Evolutionary conservation across 352 stramenopile genomes (phyloP), one percentile per base, ranked within the genome.

Genomic region (Globisporangium takayamanum): DNA sequence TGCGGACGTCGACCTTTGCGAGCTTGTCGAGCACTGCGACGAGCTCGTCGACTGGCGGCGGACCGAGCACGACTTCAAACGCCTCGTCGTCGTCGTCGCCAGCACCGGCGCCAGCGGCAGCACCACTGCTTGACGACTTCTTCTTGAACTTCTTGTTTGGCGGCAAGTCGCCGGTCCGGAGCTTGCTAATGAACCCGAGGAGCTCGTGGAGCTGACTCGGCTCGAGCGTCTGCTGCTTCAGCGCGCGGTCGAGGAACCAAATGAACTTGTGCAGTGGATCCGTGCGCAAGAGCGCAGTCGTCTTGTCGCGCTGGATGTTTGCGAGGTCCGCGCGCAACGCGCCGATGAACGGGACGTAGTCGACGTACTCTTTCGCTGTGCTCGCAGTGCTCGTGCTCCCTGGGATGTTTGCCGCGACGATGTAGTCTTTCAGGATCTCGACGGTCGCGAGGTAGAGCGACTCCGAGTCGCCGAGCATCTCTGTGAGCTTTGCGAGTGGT

Each of bases 261-360:
- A 93, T 90, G 49, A 95, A 95, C 58, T 95, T 95, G 67, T 95
- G 85, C 12, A 95, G 55, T 5, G 85, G 85, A 39, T 95, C 85
- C 0, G 74, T 81, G 39, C 83, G 81, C 49, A 92, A 60, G 47
- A 91, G 62, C 39, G 69, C 36, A 1, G 83, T 92, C 25, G 83
- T 89, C 52, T 83, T 84, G 63, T 95, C 85, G 49, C 85, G 82
- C 63, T 93, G 83, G 8, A 92, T 58, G 39, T 92, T 95, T 1
- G 81, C 78, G 39, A 95, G 68, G 54, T 95, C 85, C 39, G 69
- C 78, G 10, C 85, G 85, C 64, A 95, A 72, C 5, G 85, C 78
- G 6, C 85, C 85, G 26, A 95, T 71, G 61, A 93, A 79, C n/a
- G 83, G 73, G 33, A 91, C 81, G 53, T 89, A 88, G 54, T 95